Evolutionary conservation across 2,329 filamentous ascomycete species (phyloP).

Genomic region (Endoconidiophora polonica): DNA sequence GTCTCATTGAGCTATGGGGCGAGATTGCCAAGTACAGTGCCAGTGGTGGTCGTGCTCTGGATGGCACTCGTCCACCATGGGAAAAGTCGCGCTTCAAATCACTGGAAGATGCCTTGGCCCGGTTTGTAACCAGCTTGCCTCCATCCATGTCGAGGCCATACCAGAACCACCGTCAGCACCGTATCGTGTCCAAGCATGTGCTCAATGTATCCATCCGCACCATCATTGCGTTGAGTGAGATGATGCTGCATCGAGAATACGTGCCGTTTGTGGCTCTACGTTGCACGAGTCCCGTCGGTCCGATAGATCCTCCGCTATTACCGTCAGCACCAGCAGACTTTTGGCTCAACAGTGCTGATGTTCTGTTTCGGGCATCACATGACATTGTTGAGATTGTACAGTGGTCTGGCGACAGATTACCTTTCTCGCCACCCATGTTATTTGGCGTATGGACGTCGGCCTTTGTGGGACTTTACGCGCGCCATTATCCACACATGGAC

Average conservation of each 20-base stretch:
- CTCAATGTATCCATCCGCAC: slow-evolving; percentile 33
- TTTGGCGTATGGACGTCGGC: slow-evolving; percentile 52
- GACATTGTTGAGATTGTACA: slow-evolving; percentile 49
- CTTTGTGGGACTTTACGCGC: slow-evolving; percentile 48
- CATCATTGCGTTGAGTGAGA: slow-evolving; percentile 45
- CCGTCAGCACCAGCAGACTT: slow-evolving; percentile 25
- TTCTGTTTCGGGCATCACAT: slow-evolving; percentile 44
- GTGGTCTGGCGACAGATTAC: slow-evolving; percentile 43
- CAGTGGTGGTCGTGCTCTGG: slow-evolving; percentile 32
- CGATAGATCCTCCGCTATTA: slow-evolving; percentile 29
- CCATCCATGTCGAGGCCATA: neutral
- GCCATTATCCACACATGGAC: slow-evolving; percentile 55
- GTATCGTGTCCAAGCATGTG: neutral
- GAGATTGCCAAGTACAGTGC: slow-evolving; percentile 41
- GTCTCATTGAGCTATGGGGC: slow-evolving; percentile 42
- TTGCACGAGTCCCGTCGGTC: slow-evolving; percentile 31
- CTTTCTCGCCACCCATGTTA: slow-evolving; percentile 49
- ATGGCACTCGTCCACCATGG: slow-evolving; percentile 39
- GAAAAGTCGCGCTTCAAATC: slow-evolving; percentile 37
- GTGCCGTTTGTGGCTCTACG: slow-evolving; percentile 20
- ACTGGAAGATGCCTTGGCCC: slow-evolving; percentile 25
- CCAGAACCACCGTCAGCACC: neutral
- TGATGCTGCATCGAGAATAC: slow-evolving; percentile 28
- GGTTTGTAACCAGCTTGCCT: slow-evolving; percentile 2
- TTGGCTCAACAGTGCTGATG: slow-evolving; percentile 45